Percentiles rank a stretch among this genome's conserved stretches.
phyloP scores from a whole-genome alignment of 2,329 filamentous ascomycete genomes.

The Exophiala viscosa region DNA sequence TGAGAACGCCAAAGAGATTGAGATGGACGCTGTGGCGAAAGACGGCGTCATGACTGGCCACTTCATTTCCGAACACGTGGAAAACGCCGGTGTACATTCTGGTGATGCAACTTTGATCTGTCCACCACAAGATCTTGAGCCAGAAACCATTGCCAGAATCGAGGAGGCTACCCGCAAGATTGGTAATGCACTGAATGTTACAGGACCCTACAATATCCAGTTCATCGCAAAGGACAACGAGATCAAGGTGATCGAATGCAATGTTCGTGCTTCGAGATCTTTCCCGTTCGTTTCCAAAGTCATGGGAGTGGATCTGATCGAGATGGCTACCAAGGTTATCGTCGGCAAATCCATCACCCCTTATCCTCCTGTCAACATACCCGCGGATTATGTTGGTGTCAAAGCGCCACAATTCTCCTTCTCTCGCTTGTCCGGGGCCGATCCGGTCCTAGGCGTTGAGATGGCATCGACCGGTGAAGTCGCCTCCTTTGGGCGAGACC shows the following conservation, averaged over 20 bases:
- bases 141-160: slow-evolving; percentile 83
- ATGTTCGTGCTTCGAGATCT: slow-evolving; percentile 90
- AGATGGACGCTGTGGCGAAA: slow-evolving; percentile 96
- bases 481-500: slow-evolving; percentile 90
- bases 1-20: slow-evolving; percentile 98
- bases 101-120: slow-evolving; percentile 94
- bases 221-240: slow-evolving; percentile 99
- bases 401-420: slow-evolving; percentile 99
- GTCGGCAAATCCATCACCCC: slow-evolving; percentile 75
- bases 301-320: slow-evolving; percentile 95
- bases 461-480: slow-evolving; percentile 99
- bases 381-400: slow-evolving; percentile 82
- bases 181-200: slow-evolving; percentile 87
- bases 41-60: slow-evolving; percentile 88
- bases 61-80: slow-evolving; percentile 97
- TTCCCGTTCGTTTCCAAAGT: slow-evolving; percentile 99
- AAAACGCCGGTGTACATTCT: slow-evolving; percentile 97
- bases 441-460: slow-evolving; percentile 94
- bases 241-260: slow-evolving; percentile 99
- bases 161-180: slow-evolving; percentile 96
- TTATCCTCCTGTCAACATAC: slow-evolving; percentile 74
- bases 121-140: slow-evolving; percentile 87
- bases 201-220: slow-evolving; percentile 97
- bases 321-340: slow-evolving; percentile 98
- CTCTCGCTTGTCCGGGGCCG: slow-evolving; percentile 90